phyloP scores from a whole-genome alignment of 306 rosid species.

The Glycine tomentella region DNA sequence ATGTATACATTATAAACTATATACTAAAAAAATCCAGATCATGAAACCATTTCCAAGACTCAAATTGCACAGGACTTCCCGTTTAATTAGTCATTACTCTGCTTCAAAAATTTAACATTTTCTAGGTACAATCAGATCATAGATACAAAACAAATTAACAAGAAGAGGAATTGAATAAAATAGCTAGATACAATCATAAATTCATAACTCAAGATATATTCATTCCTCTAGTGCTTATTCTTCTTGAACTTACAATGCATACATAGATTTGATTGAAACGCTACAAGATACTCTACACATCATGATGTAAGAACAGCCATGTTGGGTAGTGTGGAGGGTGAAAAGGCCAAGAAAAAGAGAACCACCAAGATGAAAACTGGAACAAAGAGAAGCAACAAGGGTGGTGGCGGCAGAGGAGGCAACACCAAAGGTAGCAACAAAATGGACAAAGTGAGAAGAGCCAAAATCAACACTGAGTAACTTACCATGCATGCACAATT shows the following conservation, averaged over 20 bases:
- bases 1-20: not conserved
- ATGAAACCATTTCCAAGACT: slow-evolving; percentile 19
- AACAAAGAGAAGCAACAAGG: slow-evolving; percentile 58
- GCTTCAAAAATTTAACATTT: not conserved
- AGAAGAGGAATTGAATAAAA: too few relatives aligned
- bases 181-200: not conserved
- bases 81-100: not conserved
- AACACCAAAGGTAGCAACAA: slow-evolving; percentile 66
- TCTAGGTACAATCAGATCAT: not conserved
- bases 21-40: not conserved
- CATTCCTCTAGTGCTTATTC: slow-evolving; percentile 10
- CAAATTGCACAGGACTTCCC: not conserved
- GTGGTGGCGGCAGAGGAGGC: slow-evolving; percentile 90
- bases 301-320: slow-evolving; percentile 30
- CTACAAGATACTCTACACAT: not conserved
- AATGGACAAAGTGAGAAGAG: slow-evolving; percentile 53
- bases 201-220: not conserved
- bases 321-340: slow-evolving; percentile 55
- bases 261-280: slow-evolving; percentile 26
- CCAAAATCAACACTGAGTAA: slow-evolving; percentile 58
- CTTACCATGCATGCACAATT: slow-evolving; percentile 54
- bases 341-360: slow-evolving; percentile 62
- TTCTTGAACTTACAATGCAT: not conserved
- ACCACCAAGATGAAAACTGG: slow-evolving; percentile 63
- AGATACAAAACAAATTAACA: not conserved